Base-by-base conservation (phyloP, 495 filamentous ascomycete species). In the Talaromyces thailandensis region DNA sequence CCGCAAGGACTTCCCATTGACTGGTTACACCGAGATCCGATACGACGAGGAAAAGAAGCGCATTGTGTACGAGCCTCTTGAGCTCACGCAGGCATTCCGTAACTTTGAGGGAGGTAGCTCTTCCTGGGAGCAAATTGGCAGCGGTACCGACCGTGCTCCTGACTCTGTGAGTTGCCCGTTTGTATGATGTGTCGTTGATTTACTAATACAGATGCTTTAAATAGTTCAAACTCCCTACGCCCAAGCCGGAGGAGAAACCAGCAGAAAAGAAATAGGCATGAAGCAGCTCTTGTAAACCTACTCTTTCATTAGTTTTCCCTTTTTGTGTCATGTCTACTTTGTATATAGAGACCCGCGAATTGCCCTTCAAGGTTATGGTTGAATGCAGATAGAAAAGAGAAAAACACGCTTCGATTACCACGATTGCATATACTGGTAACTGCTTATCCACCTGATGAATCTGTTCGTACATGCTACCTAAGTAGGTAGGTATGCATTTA, bases 31-130 rank as follows among this genome's bases (percentile, higher is more conserved):
- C 58, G 95, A 99, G 84, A 88, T 99, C 58, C 82, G 95, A 64
- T 99, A 92, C 68, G 93, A 97, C 69, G 95, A 99, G 75, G 95
- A 98, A 84, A 99, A 98, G 89, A 98, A 99, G 85, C 84, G 95
- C 60, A 96, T 98, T 72, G 93, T 99, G 61, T 91, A 94, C 32
- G 95, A 98, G 82, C 94, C 95, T 11, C 81, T 98, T 60, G 94
- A 98, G 78, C 80, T 98, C 75, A 97, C 95, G 7, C 94, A 98
- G 77, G 94, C 94, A n/a, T 98, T 93, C 85, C 86, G 95, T 65
- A 98, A 99, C 77, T 99, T 99, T 69, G 90, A 96, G 77, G 89
- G 91, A 50, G 91, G 90, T 55, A 86, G 84, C 57, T 71, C 79
- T 40, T 68, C 73, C 50, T 81, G 93, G 92, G 92, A 99, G 75